These are phyloP conservation scores for Golubevia sp. DNA, from an alignment of 1,284 basidiomycete species.

Conservation along the genomic window DNA sequence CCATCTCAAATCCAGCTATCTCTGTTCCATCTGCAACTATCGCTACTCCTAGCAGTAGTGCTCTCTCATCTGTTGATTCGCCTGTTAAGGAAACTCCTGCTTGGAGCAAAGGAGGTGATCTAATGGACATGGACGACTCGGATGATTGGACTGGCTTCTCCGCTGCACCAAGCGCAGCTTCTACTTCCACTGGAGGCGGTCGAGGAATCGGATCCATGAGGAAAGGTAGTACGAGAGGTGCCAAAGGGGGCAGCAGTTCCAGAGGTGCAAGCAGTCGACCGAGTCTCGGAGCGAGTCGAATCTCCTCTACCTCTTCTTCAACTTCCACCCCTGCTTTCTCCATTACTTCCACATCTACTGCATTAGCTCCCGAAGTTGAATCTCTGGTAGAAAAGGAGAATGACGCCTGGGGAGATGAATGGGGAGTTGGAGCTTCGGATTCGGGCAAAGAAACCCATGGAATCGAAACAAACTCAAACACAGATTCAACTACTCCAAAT, in stretches of 20 bases:
- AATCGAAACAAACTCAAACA: background rate
- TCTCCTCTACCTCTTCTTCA: background rate
- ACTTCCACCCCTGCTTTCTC: background rate
- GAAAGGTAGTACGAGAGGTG: constrained; percentile 12
- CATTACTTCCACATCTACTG: background rate
- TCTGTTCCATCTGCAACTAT: background rate
- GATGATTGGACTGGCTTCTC: constrained; percentile 45
- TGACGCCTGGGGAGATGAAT: constrained; percentile 24
- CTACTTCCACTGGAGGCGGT: constrained; percentile 13
- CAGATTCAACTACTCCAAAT: background rate
- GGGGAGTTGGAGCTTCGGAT: constrained; percentile 12
- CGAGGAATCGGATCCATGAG: constrained; percentile 18
- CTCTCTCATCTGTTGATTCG: too few relatives aligned
- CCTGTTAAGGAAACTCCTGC: too few relatives aligned
- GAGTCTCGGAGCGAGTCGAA: background rate
- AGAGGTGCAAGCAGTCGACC: background rate
- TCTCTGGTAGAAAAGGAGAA: constrained; percentile 10
- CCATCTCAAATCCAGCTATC: background rate
- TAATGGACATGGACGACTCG: constrained; percentile 43
- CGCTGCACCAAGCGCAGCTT: constrained; percentile 26
- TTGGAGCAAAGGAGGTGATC: constrained; percentile 13
- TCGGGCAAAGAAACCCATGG: background rate
- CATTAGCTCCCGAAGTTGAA: constrained; percentile 5
- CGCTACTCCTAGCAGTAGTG: constrained; percentile 1
- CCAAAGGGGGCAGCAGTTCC: too few relatives aligned